Conservation (phyloP, 805 yeast genomes). For the Metschnikowia lunata region DNA sequence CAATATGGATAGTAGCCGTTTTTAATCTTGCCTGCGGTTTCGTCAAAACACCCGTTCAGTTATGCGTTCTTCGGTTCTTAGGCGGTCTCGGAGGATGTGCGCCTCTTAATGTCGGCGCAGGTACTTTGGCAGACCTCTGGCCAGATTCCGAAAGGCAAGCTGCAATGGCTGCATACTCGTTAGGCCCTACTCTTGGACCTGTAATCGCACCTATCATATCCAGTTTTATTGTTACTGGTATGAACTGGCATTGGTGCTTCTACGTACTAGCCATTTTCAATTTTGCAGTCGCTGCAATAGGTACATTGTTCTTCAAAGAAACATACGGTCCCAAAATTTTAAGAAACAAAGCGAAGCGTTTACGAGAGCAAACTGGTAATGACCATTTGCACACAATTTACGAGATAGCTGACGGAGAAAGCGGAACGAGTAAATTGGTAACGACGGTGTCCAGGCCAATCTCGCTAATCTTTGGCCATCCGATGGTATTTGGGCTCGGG, state of each 20-base stretch:
- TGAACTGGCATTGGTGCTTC: conserved; percentile 66
- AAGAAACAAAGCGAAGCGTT: conserved; percentile 39
- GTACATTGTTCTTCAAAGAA: conserved; percentile 51
- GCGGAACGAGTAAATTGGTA: conserved; percentile 36
- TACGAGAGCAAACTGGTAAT: conserved; percentile 55
- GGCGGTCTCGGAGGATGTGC: conserved; percentile 69
- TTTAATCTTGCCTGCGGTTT: conserved; percentile 62
- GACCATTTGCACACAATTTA: conserved; percentile 52
- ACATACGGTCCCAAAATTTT: conserved; percentile 57
- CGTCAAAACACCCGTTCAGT: conserved; percentile 53
- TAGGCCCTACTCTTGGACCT: conserved; percentile 69
- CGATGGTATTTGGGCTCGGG: conserved; percentile 62
- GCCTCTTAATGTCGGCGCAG: conserved; percentile 67
- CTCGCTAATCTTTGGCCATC: conserved; percentile 48
- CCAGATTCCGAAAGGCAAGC: conserved; percentile 46
- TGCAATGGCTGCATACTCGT: conserved; percentile 55
- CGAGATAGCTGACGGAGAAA: conserved; percentile 52
- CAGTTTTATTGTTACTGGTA: conserved; percentile 50
- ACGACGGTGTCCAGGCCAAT: conserved; percentile 53
- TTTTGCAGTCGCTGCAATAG: conserved; percentile 41
- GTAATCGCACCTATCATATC: conserved; percentile 57
- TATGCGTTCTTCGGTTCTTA: conserved; percentile 55
- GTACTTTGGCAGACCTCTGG: conserved; percentile 61
- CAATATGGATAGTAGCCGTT: conserved; percentile 45
- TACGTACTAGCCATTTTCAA: conserved; percentile 56